A percentile compares a stretch with the other conserved stretches of the same genome.
Conservation (phyloP, 2,329 filamentous ascomycete genomes). For the Sporothrix variecibatus region DNA sequence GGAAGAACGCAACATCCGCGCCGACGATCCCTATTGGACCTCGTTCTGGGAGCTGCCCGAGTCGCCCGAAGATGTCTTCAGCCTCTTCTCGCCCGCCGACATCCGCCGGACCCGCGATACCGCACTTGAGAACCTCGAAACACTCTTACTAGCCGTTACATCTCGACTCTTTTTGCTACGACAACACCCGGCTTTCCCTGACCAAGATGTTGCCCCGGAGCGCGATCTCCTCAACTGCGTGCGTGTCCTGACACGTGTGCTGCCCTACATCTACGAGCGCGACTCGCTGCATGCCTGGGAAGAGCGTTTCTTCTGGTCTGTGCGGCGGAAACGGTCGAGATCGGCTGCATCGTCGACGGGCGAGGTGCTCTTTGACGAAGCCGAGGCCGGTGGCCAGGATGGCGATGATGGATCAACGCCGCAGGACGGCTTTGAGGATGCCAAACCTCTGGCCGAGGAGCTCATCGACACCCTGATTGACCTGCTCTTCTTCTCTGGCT, state of each 20-base stretch:
- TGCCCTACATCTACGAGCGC: constrained; percentile 90
- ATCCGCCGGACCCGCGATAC: constrained; percentile 86
- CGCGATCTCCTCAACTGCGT: constrained; percentile 93
- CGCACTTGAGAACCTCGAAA: constrained; percentile 85
- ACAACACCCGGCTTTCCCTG: constrained; percentile 88
- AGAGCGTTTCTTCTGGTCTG: constrained; percentile 88
- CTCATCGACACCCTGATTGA: constrained; percentile 88
- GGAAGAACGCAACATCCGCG: constrained; percentile 84
- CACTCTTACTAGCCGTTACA: constrained; percentile 79
- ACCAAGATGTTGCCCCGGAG: constrained; percentile 80
- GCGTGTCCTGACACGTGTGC: constrained; percentile 80
- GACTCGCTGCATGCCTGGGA: constrained; percentile 84
- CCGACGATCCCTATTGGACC: constrained; percentile 90
- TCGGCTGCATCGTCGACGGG: constrained; percentile 65
- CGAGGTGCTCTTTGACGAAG: constrained; percentile 77
- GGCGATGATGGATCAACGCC: background rate
- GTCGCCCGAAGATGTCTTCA: constrained; percentile 94
- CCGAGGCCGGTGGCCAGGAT: background rate
- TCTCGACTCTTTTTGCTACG: constrained; percentile 79
- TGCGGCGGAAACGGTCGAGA: constrained; percentile 70
- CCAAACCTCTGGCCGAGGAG: constrained; percentile 87
- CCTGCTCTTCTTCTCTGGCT: constrained; percentile 85
- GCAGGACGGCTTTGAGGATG: constrained; percentile 64
- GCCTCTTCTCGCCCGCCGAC: constrained; percentile 84
- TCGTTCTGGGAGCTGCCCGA: constrained; percentile 99